Percentiles rank a stretch among this genome's conserved stretches.
Conservation (phyloP, 2,329 filamentous ascomycete genomes). For the Aspergillus quadrilineatus region DNA sequence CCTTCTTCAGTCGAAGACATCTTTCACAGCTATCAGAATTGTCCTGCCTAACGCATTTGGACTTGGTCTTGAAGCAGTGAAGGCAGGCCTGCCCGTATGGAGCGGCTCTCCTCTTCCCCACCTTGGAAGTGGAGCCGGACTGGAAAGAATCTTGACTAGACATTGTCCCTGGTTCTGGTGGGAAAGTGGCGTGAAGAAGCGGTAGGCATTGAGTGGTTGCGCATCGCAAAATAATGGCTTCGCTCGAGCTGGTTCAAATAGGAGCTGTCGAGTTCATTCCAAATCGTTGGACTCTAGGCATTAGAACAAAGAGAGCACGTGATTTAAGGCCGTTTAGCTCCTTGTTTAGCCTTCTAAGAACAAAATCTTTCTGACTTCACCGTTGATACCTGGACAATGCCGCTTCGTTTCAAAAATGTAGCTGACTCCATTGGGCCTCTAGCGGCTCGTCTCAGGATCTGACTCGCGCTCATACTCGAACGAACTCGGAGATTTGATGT, state of each 20-base stretch:
- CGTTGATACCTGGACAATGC: too few species aligned
- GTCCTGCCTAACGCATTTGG: neutral
- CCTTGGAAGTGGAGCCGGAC: neutral
- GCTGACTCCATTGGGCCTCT: too few species aligned
- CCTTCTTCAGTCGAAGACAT: slow-evolving; percentile 1
- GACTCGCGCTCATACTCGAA: neutral
- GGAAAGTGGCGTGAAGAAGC: neutral
- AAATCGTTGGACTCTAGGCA: neutral
- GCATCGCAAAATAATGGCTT: neutral
- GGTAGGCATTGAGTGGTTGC: neutral
- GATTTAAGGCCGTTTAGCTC: neutral
- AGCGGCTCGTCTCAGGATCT: too few species aligned
- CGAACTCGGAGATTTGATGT: neutral
- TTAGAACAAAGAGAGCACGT: neutral
- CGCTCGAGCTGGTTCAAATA: neutral
- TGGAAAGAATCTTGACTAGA: neutral
- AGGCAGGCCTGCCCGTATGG: slow-evolving; percentile 1
- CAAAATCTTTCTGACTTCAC: too few species aligned
- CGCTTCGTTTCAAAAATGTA: too few species aligned
- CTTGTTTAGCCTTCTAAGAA: too few species aligned
- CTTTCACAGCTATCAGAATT: neutral
- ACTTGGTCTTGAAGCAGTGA: slow-evolving; percentile 7
- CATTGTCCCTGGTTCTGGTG: neutral
- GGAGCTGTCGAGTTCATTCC: neutral
- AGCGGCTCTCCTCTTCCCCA: neutral